A percentile compares a stretch with the other conserved stretches of the same genome.
Evolutionary conservation across 306 rosid genomes (phyloP).

Genomic region (Sicyos edulis): DNA sequence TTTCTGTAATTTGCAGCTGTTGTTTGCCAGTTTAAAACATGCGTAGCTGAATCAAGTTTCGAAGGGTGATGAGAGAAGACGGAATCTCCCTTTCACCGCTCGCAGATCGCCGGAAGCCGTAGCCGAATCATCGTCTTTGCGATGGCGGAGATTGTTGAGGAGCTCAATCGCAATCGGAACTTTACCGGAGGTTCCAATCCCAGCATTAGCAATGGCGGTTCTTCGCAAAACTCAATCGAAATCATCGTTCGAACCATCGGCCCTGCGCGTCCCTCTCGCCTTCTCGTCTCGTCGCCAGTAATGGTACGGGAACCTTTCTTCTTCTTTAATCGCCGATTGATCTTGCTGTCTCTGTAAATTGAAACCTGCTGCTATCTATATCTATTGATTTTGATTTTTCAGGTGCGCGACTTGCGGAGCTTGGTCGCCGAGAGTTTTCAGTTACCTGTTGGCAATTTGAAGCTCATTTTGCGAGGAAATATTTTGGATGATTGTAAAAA

Average conservation of each 20-base stretch:
- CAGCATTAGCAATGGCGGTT: neutral
- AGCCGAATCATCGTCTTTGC: neutral
- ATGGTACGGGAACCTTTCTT: slow-evolving; percentile 33
- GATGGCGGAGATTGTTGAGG: slow-evolving; percentile 57
- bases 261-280: slow-evolving; percentile 81
- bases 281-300: slow-evolving; percentile 55
- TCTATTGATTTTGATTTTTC: slow-evolving; percentile 16
- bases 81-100: neutral
- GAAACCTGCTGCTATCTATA: slow-evolving; percentile 7
- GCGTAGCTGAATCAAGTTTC: neutral
- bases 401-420: slow-evolving; percentile 75
- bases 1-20: no score
- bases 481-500: slow-evolving; percentile 56
- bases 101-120: neutral
- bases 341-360: neutral
- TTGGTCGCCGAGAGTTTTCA: slow-evolving; percentile 48
- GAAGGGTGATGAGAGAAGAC: slow-evolving; percentile 9
- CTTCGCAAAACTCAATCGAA: slow-evolving; percentile 35
- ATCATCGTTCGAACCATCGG: slow-evolving; percentile 72
- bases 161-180: slow-evolving; percentile 20
- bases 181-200: neutral
- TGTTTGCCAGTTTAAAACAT: no score
- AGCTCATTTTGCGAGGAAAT: slow-evolving; percentile 67
- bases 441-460: slow-evolving; percentile 55
- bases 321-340: neutral